phyloP scores from a whole-genome alignment of 1,284 basidiomycete genomes.

The Microbotryum violaceum region DNA sequence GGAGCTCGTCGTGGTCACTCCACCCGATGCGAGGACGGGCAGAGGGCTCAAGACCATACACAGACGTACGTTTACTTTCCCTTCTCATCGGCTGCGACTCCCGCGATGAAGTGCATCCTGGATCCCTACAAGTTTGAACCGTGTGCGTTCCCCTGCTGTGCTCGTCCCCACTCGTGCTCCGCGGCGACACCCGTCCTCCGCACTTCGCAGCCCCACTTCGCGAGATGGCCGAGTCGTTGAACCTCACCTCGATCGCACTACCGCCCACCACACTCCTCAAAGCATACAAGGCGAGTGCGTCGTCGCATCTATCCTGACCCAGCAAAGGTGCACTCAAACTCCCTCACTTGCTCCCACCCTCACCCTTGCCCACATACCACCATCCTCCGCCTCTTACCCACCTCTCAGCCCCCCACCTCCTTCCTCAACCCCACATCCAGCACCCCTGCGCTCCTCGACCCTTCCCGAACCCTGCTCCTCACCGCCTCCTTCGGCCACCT shows the following conservation, averaged over 20 bases:
- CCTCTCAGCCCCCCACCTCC: background rate
- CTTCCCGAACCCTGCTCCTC: slow-evolving; percentile 50
- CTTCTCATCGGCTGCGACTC: too few species aligned
- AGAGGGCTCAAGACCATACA: slow-evolving; percentile 17
- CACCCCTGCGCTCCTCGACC: background rate
- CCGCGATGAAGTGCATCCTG: too few species aligned
- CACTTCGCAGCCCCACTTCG: slow-evolving; percentile 23
- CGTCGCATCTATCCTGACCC: too few species aligned
- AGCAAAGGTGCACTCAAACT: background rate
- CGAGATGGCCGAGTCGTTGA: slow-evolving; percentile 25
- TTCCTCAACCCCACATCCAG: background rate
- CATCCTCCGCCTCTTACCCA: background rate
- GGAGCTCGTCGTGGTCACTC: slow-evolving; percentile 26
- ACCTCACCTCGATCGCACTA: slow-evolving; percentile 11
- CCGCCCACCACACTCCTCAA: slow-evolving; percentile 19
- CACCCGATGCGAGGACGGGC: slow-evolving; percentile 25
- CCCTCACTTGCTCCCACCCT: background rate
- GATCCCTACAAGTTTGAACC: too few species aligned
- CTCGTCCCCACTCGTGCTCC: background rate
- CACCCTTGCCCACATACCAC: background rate
- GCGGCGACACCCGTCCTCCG: background rate
- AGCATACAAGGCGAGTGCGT: slow-evolving; percentile 15
- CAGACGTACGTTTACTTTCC: slow-evolving; percentile 15
- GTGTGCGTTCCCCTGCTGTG: too few species aligned
- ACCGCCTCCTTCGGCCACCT: slow-evolving; percentile 92